phyloP scores from a whole-genome alignment of 345 rosid species.

The Sonneratia caseolaris region DNA sequence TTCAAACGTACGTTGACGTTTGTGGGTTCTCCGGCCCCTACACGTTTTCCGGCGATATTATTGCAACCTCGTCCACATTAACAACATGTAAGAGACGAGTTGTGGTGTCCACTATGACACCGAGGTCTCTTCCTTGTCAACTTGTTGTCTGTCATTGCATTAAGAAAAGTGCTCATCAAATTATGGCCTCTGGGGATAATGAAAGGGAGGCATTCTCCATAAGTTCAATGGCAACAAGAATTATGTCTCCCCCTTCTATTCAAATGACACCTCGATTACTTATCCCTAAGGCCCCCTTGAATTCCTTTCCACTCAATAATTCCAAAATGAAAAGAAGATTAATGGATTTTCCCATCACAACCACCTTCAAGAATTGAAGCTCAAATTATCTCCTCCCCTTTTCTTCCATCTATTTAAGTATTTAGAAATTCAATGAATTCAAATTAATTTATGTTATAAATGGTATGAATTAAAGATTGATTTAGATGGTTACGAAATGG shows the following conservation, averaged over 20 bases:
- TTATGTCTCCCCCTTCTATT: background rate
- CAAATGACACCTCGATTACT: background rate
- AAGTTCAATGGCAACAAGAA: background rate
- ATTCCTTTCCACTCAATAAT: background rate
- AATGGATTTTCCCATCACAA: background rate
- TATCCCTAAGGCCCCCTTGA: background rate
- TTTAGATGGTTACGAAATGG: no score
- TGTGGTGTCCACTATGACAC: background rate
- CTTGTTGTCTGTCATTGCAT: background rate
- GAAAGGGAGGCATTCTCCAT: background rate
- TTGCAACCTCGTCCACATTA: no score
- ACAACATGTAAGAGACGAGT: background rate
- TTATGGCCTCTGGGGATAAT: background rate
- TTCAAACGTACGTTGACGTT: no score
- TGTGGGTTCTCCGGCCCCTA: no score
- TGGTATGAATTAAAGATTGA: no score
- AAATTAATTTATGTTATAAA: no score
- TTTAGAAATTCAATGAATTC: no score
- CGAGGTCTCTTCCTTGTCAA: background rate
- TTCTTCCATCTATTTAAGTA: no score
- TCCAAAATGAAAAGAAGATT: background rate
- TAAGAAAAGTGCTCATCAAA: background rate
- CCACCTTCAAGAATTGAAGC: background rate
- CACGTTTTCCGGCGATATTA: no score
- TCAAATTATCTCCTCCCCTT: constrained; percentile 8